Percentiles rank a stretch among this genome's conserved stretches.
These are phyloP conservation scores for Saccharomyces cerevisiae DNA, from an alignment of 805 yeast species.

Conservation along the genomic window DNA sequence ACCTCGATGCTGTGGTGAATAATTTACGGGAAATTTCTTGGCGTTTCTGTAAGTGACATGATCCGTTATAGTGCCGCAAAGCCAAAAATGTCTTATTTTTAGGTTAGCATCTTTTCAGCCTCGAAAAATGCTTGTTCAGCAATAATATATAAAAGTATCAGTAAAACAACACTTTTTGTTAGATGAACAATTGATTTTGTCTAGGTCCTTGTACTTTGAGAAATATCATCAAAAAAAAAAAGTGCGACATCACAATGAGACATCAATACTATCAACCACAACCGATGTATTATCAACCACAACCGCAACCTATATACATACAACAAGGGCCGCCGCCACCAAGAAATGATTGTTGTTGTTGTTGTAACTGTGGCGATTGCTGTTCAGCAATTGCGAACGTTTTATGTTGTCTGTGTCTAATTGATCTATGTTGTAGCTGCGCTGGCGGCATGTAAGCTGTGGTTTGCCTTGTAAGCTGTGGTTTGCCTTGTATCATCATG, in stretches of 20 bases:
- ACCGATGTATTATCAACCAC: conserved; percentile 9
- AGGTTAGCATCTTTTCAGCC: not conserved
- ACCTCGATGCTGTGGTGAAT: not conserved
- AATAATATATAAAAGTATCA: not conserved
- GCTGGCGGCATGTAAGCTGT: not conserved
- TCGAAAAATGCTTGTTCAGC: not conserved
- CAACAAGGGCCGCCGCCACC: conserved; percentile 7
- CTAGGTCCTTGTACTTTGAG: not conserved
- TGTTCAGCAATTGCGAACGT: not conserved
- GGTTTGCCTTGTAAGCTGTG: not conserved
- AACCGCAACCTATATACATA: conserved; percentile 8
- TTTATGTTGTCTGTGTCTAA: conserved; percentile 4
- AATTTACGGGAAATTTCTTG: not conserved
- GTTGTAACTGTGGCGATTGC: not conserved
- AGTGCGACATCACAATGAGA: not conserved
- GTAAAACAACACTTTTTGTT: not conserved
- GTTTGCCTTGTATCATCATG: too few species aligned
- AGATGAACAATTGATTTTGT: not conserved
- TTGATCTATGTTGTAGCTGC: not conserved
- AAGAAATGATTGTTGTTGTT: conserved; percentile 2
- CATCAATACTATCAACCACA: conserved; percentile 1
- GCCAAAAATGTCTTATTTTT: not conserved
- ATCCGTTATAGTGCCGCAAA: not conserved
- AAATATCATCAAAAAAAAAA: not conserved
- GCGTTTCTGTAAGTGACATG: not conserved